Base-by-base conservation (phyloP, 1,139 yeast genomes). In the Saccharomyces pastorianus region DNA sequence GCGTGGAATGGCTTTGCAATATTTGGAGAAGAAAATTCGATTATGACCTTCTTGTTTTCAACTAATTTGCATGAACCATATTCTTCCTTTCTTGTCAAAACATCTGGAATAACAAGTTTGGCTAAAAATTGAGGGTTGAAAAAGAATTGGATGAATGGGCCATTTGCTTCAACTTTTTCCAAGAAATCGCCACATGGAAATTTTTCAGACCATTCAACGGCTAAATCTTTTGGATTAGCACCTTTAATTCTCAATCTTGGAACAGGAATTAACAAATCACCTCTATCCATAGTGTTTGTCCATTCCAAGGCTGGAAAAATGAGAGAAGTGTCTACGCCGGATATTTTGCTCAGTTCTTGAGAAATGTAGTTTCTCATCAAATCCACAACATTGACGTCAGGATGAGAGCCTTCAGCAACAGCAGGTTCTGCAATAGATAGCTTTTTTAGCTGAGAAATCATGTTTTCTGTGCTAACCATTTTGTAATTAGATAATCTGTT, bases 1-100 rank as follows among this genome's bases (percentile, higher is more conserved):
- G 99, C 99, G 69, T 93, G 99, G 86, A 93, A 93, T 13, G 99
- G 99, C 74, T 93, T 93, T 61, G 99, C 99, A 68, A 93, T 93
- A 71, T 93, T 93, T 62, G 99, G 99, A 49, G 98, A 91, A 3
- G 97, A 89, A 67, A 95, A 93, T 72, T 93, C 99, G 62, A 95
- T 80, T 52, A 90, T 68, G 25, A 85, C 77, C 64, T 78, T 87
- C 73, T 93, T 85, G 61, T 84, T 85, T 47, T 75, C 74, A 51
- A 96, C 97, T 55, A 88, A 67, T 51, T 91, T 87, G 61, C 86
- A 76, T 53, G 83, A 73, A 61, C 99, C 99, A 70, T 81, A 93
- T 8, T 75, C 71, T 47, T 75, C 76, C 55, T 73, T 73, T 72
- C 87, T 81, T 53, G 75, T 73, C 63, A 93, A 79, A 51, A 85